Evolutionary conservation across 2,329 filamentous ascomycete genomes (phyloP), one percentile per base, ranked within the genome.

Genomic region (Ascochyta viciae-villosae): DNA sequence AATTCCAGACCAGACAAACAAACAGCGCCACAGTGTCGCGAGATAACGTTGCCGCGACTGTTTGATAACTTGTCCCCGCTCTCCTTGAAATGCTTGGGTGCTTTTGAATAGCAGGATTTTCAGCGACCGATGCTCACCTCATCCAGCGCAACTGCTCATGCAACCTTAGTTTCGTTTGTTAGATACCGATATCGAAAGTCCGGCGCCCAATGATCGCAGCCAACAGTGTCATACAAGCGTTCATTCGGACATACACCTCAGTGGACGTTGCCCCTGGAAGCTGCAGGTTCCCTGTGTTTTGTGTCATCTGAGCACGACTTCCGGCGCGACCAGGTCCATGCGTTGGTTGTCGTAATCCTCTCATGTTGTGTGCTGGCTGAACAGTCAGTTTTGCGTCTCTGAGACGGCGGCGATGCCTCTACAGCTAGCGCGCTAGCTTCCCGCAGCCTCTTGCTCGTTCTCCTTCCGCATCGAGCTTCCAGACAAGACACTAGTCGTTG

Each of bases 21-120:
- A 60, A 62, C 56, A 65, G 57, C 69, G 72, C 72, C 73, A 75
- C 67, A 60, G 72, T 75, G 50, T 44, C 66, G 73, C 72, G 67
- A 65, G 66, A 71, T 69, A 45, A 52, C 40, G 43, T 64, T 70
- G 55, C 63, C 54, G 58, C 71, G 66, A 69, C 66, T 65, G 68
- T 63, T 68, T 57, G 52, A 65, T 55, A 54, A 57, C 64, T 56
- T 55, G 37, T 43, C 50, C 45, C 56, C 54, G 54, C 54, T 50
- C 49, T 44, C 29, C 56, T 50, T 41, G 46, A 60, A 23, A 56
- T 57, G 39, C 56, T 57, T 57, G 50, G 29, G 22, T 58, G 46
- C 66, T 58, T 40, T 34, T 58, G 55, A 49, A 50, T 49, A 46
- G 19, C 24, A 22, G 45, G 35, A 9, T 6, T 19, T 41, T 50